phyloP scores from a whole-genome alignment of 2,329 filamentous ascomycete species.

The Malbranchea cinnamomea region DNA sequence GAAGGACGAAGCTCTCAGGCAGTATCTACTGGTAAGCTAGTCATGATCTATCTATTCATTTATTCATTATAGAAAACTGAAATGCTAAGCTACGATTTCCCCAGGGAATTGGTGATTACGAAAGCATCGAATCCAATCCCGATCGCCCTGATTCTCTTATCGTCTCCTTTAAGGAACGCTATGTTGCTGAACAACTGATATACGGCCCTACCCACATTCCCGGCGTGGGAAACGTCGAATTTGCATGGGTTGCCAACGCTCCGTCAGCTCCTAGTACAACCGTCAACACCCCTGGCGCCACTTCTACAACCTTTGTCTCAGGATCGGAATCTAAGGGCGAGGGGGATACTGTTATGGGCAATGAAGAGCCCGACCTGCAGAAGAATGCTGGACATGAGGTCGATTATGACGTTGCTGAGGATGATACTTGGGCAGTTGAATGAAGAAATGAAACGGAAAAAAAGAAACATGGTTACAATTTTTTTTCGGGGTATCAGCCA shows the following conservation, averaged over 20 bases:
- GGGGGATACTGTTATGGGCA: conserved; percentile 18
- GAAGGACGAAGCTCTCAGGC: conserved; percentile 41
- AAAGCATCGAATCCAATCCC: conserved; percentile 28
- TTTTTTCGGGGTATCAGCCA: no score
- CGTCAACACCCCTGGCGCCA: conserved; percentile 6
- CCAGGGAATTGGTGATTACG: conserved; percentile 32
- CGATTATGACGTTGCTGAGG: conserved; percentile 38
- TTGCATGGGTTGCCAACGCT: conserved; percentile 37
- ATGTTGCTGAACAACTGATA: conserved; percentile 41
- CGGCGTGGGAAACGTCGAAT: conserved; percentile 37
- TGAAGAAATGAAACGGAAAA: conserved; percentile 1
- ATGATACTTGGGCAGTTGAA: conserved; percentile 28
- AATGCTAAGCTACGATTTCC: conserved; percentile 3
- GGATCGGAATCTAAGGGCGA: conserved; percentile 14
- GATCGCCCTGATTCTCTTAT: conserved; percentile 26
- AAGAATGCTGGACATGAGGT: conserved; percentile 21
- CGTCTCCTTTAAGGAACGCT: conserved; percentile 34
- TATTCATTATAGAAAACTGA: neutral
- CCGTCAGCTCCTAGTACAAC: conserved; percentile 11
- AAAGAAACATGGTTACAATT: neutral
- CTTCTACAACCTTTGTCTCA: conserved; percentile 8
- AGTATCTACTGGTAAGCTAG: conserved; percentile 36
- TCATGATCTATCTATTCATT: neutral
- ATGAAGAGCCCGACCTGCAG: conserved; percentile 2
- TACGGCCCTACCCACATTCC: conserved; percentile 34